Evolutionary conservation across 2,329 filamentous ascomycete species (phyloP).

Genomic region (Sphaerulina populicola): DNA sequence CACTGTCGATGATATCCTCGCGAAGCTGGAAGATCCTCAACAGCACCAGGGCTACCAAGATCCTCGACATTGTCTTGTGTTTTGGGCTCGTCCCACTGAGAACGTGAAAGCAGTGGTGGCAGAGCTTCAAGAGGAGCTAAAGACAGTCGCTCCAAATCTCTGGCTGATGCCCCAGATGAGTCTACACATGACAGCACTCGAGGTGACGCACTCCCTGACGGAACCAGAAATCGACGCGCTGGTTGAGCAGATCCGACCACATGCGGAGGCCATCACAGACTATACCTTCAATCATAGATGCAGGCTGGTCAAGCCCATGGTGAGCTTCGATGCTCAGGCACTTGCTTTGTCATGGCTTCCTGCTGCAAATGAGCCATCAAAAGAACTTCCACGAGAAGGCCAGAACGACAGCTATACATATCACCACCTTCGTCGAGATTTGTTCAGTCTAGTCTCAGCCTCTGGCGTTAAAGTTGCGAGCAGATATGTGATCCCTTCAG

Average conservation of each 20-base stretch:
- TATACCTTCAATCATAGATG: slow-evolving; percentile 60
- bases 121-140: slow-evolving; percentile 55
- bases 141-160: slow-evolving; percentile 64
- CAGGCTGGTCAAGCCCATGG: slow-evolving; percentile 68
- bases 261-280: slow-evolving; percentile 54
- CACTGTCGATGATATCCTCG: slow-evolving; percentile 65
- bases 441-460: slow-evolving; percentile 53
- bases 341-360: slow-evolving; percentile 83
- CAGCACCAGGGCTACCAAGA: slow-evolving; percentile 64
- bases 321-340: slow-evolving; percentile 79
- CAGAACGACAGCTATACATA: slow-evolving; percentile 67
- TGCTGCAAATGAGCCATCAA: slow-evolving; percentile 53
- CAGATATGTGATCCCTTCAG: slow-evolving; percentile 79
- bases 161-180: slow-evolving; percentile 77
- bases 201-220: slow-evolving; percentile 73
- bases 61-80: slow-evolving; percentile 69
- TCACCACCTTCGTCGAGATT: slow-evolving; percentile 76
- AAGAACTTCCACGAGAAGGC: slow-evolving; percentile 20
- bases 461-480: slow-evolving; percentile 64
- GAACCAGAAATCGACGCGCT: slow-evolving; percentile 58
- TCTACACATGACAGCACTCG: slow-evolving; percentile 78
- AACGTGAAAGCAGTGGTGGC: slow-evolving; percentile 60
- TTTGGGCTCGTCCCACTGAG: slow-evolving; percentile 77
- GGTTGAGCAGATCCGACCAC: slow-evolving; percentile 49
- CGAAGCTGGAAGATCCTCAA: slow-evolving; percentile 56